Conservation (phyloP, 2,329 filamentous ascomycete genomes). For the Ceratocystis colombiana region DNA sequence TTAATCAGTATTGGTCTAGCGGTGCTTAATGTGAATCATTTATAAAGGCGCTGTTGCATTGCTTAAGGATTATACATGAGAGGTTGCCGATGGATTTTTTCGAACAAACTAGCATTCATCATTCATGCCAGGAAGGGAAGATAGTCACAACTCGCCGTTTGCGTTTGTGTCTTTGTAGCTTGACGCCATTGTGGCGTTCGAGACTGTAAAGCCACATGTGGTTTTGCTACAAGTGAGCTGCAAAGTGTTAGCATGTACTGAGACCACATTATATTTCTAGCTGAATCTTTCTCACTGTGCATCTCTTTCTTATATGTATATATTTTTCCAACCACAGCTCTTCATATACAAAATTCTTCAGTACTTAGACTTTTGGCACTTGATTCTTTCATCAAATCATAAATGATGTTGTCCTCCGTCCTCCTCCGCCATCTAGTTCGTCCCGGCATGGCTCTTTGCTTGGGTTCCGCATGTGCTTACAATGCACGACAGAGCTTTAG, state of each 20-base stretch:
- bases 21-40: background rate
- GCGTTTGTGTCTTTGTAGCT: background rate
- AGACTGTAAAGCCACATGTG: slow-evolving; percentile 8
- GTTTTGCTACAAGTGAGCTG: background rate
- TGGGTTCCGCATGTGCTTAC: background rate
- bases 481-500: slow-evolving; percentile 9
- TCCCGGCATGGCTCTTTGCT: slow-evolving; percentile 2
- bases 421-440: slow-evolving; percentile 6
- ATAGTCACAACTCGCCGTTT: slow-evolving; percentile 1
- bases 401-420: background rate
- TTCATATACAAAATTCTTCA: background rate
- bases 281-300: background rate
- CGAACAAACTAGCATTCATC: background rate
- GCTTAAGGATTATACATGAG: background rate
- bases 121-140: background rate
- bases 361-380: background rate
- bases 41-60: background rate
- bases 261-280: background rate
- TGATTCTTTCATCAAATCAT: background rate
- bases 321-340: background rate
- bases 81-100: background rate
- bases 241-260: background rate
- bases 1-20: too few relatives aligned
- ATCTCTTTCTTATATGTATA: background rate
- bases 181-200: slow-evolving; percentile 12